Evolutionary conservation across 176 grass and related monocot genomes (phyloP).

Genomic region (Canna indica): DNA sequence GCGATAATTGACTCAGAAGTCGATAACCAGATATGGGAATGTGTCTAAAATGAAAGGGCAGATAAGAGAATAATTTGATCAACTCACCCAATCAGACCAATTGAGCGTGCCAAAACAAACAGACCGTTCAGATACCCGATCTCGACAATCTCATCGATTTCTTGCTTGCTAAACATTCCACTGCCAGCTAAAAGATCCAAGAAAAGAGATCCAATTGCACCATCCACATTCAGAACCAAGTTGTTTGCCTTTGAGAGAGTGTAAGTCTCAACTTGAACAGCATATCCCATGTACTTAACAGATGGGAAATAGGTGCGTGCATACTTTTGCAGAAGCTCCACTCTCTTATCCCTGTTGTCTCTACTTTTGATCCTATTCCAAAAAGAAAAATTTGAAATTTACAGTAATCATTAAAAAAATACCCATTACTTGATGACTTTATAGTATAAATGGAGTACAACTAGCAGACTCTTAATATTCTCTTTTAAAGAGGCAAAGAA

Average conservation of each 20-base stretch:
- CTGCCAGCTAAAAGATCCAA: constrained; percentile 95
- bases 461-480: background rate
- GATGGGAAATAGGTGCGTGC: constrained; percentile 28
- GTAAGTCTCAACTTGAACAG: constrained; percentile 16
- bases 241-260: constrained; percentile 18
- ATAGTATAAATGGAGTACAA: background rate
- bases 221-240: constrained; percentile 19
- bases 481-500: background rate
- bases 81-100: constrained; percentile 86
- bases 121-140: constrained; percentile 97
- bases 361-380: constrained; percentile 85
- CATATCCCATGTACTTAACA: constrained; percentile 18
- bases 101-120: constrained; percentile 90
- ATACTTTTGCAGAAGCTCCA: constrained; percentile 90
- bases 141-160: constrained; percentile 89
- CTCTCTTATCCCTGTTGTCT: constrained; percentile 97
- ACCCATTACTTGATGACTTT: background rate
- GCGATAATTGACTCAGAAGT: background rate
- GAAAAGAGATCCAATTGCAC: constrained; percentile 45
- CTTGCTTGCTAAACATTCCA: constrained; percentile 93
- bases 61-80: background rate
- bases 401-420: background rate
- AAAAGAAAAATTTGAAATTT: background rate
- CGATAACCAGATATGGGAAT: background rate
- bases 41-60: background rate